A percentile compares a stretch with the other conserved stretches of the same genome.
phyloP scores from a whole-genome alignment of 164 flowering plant genomes.

The Piper betle region DNA sequence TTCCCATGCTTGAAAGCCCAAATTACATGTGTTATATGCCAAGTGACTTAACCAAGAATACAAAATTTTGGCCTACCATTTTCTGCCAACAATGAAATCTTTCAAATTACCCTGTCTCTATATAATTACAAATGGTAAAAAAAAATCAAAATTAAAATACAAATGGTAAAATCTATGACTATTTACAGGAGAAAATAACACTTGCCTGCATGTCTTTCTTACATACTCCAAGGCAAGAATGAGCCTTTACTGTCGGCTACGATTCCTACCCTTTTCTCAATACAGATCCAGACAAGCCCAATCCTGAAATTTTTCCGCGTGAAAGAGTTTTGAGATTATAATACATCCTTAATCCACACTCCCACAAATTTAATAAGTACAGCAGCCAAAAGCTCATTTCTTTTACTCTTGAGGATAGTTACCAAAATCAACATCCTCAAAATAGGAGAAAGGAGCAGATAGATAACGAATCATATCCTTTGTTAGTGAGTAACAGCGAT shows the following conservation, averaged over 20 bases:
- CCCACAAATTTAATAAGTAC: not conserved
- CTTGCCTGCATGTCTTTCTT: not conserved
- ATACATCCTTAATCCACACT: not conserved
- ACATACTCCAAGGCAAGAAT: not conserved
- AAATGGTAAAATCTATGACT: slow-evolving; percentile 1
- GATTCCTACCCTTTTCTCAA: not conserved
- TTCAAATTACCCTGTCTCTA: not conserved
- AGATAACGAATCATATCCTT: too few species aligned
- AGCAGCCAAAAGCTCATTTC: not conserved
- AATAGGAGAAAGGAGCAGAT: not conserved
- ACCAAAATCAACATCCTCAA: slow-evolving; percentile 1
- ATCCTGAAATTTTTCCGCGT: not conserved
- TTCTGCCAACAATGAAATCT: not conserved
- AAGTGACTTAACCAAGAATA: not conserved
- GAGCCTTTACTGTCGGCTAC: not conserved
- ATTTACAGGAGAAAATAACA: not conserved
- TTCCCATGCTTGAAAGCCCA: too few species aligned
- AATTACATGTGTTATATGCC: not conserved
- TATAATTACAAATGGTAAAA: slow-evolving; percentile 3
- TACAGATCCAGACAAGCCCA: not conserved
- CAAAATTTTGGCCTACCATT: not conserved
- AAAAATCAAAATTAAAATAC: slow-evolving; percentile 2
- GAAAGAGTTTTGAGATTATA: not conserved
- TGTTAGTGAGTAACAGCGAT: not conserved
- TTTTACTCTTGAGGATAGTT: not conserved